A percentile compares a stretch with the other conserved stretches of the same genome.
phyloP scores from a whole-genome alignment of 768 basidiomycete species.

The Tricholoma hemisulphureum region DNA sequence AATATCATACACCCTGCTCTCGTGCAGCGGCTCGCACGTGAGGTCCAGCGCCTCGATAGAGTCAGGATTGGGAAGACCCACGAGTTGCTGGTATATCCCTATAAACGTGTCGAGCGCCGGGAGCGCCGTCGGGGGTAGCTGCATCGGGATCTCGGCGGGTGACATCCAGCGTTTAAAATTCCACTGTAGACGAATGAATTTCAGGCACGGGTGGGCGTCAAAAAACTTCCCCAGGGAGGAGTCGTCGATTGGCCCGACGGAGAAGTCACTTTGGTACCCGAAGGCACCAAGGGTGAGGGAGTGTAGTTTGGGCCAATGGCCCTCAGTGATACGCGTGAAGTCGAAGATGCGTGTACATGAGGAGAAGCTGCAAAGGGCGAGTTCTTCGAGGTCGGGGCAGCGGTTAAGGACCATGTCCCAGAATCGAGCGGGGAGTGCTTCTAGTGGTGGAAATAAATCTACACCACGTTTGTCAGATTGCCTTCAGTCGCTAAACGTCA shows the following conservation, averaged over 20 bases:
- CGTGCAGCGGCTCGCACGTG: slow-evolving; percentile 49
- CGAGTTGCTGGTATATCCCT: slow-evolving; percentile 48
- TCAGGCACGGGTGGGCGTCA: slow-evolving; percentile 36
- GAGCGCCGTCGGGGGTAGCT: slow-evolving; percentile 28
- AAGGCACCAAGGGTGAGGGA: slow-evolving; percentile 50
- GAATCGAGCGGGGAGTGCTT: slow-evolving; percentile 39
- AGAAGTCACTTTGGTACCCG: slow-evolving; percentile 46
- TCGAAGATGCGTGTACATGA: slow-evolving; percentile 45
- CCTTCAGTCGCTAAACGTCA: slow-evolving; percentile 1
- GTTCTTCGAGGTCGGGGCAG: slow-evolving; percentile 48
- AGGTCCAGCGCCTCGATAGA: slow-evolving; percentile 43
- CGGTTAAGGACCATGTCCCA: slow-evolving; percentile 49
- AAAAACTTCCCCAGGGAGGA: slow-evolving; percentile 36
- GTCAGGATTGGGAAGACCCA: slow-evolving; percentile 34
- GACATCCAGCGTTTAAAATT: slow-evolving; percentile 52
- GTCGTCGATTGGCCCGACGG: slow-evolving; percentile 34
- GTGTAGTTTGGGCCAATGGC: slow-evolving; percentile 39
- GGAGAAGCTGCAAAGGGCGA: slow-evolving; percentile 50
- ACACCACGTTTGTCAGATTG: slow-evolving; percentile 7
- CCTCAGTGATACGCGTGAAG: slow-evolving; percentile 39
- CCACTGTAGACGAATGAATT: slow-evolving; percentile 47
- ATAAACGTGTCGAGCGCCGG: slow-evolving; percentile 42
- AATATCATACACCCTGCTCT: slow-evolving; percentile 31
- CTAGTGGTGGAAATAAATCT: slow-evolving; percentile 40
- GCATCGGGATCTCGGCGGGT: slow-evolving; percentile 36